Evolutionary conservation across 2,329 filamentous ascomycete genomes (phyloP).

Genomic region (Ophiobolus disseminans): DNA sequence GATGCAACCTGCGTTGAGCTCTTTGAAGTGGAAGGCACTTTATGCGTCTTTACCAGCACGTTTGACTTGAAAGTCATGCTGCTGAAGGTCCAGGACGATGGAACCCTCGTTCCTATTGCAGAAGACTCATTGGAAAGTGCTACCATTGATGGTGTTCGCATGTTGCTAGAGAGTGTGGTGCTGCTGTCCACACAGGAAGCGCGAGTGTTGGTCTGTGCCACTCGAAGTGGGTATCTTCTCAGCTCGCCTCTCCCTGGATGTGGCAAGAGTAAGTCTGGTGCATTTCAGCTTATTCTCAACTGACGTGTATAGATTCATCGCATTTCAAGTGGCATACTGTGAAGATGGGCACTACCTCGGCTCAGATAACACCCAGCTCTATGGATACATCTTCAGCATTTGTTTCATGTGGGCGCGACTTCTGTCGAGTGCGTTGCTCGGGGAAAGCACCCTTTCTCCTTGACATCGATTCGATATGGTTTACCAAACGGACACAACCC

Average conservation of each 20-base stretch:
- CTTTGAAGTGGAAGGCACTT: constrained; percentile 22
- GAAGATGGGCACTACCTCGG: constrained; percentile 40
- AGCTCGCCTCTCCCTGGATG: constrained; percentile 13
- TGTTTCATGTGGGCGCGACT: constrained; percentile 49
- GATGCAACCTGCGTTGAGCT: constrained; percentile 47
- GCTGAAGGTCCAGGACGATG: constrained; percentile 22
- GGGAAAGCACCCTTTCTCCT: constrained; percentile 10
- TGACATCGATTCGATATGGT: constrained; percentile 48
- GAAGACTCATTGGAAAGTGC: constrained; percentile 17
- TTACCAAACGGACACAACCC: constrained; percentile 38
- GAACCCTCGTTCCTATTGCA: constrained; percentile 11
- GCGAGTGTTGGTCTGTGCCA: constrained; percentile 42
- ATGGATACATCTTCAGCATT: constrained; percentile 40
- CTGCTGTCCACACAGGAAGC: constrained; percentile 19
- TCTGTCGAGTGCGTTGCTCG: constrained; percentile 41
- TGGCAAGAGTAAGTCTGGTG: constrained; percentile 11
- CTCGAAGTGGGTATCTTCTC: constrained; percentile 45
- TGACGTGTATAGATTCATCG: constrained; percentile 9
- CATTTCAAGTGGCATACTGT: constrained; percentile 13
- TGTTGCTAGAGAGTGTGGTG: constrained; percentile 41
- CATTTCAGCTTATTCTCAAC: neutral
- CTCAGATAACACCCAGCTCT: constrained; percentile 28
- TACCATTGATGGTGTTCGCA: constrained; percentile 9
- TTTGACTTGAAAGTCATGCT: constrained; percentile 32
- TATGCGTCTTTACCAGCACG: constrained; percentile 39